phyloP scores from a whole-genome alignment of 164 flowering plant genomes.

The Warburgia ugandensis region DNA sequence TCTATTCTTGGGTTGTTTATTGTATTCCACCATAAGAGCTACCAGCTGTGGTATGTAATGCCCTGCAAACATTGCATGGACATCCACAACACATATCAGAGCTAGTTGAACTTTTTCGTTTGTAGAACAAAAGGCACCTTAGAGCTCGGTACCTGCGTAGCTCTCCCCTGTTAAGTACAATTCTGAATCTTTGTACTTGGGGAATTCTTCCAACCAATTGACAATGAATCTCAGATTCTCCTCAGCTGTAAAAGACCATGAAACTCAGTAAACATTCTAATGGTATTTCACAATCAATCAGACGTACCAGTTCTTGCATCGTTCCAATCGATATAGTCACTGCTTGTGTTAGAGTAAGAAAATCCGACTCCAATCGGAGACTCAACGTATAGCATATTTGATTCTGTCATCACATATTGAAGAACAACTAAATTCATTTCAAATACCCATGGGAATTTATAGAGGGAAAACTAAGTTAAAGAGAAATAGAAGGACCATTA shows the following conservation, averaged over 20 bases:
- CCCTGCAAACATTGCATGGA: constrained; percentile 15
- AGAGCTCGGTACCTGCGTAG: constrained; percentile 26
- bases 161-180: constrained; percentile 35
- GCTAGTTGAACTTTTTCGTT: background rate
- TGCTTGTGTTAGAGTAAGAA: constrained; percentile 41
- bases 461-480: constrained; percentile 16
- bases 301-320: constrained; percentile 8
- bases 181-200: constrained; percentile 27
- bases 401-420: too few species aligned
- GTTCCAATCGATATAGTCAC: constrained; percentile 28
- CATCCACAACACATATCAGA: background rate
- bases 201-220: constrained; percentile 36
- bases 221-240: constrained; percentile 32
- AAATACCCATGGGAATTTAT: constrained; percentile 13
- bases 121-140: background rate
- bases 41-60: constrained; percentile 45
- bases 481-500: constrained; percentile 23
- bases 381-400: constrained; percentile 41
- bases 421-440: too few species aligned
- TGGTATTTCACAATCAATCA: background rate
- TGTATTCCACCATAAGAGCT: constrained; percentile 28
- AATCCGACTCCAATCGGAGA: constrained; percentile 47
- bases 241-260: constrained; percentile 17
- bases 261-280: background rate
- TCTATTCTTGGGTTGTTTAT: constrained; percentile 18